These are phyloP conservation scores for Chlorella sp. DNA, from an alignment of 139 green algal species.

Conservation along the genomic window DNA sequence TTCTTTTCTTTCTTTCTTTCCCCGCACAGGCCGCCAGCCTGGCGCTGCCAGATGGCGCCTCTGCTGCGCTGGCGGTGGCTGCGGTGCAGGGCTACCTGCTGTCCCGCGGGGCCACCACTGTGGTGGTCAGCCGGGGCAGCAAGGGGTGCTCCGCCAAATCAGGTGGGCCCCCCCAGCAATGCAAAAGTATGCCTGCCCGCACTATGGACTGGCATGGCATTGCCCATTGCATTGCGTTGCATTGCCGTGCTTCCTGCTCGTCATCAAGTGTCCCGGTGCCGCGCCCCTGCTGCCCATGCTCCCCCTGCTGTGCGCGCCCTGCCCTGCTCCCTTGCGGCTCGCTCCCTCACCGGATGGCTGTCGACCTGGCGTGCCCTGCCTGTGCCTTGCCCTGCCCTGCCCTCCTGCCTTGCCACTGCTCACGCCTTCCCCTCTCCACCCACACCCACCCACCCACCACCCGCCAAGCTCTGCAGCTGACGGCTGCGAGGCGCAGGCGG, in stretches of 20 bases:
- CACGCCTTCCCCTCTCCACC: not conserved
- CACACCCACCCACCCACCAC: not conserved
- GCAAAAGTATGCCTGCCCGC: no score
- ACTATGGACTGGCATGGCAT: no score
- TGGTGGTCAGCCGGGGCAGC: constrained; percentile 72
- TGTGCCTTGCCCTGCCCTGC: no score
- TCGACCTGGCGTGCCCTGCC: no score
- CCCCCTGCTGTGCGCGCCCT: no score
- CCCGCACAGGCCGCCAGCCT: not conserved
- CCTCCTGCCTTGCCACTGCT: not conserved
- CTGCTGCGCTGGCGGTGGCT: constrained; percentile 32
- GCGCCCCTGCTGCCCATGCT: no score
- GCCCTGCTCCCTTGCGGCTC: not conserved
- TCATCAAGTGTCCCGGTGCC: no score
- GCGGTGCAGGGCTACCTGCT: constrained; percentile 53
- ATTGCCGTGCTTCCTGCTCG: no score
- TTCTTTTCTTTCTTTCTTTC: not conserved
- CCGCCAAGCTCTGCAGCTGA: not conserved
- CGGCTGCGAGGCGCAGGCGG: not conserved
- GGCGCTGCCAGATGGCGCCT: constrained; percentile 1
- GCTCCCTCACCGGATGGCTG: not conserved
- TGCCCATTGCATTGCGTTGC: no score
- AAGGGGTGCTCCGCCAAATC: constrained; percentile 56
- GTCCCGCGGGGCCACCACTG: constrained; percentile 8
- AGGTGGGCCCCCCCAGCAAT: not conserved